A percentile compares a stretch with the other conserved stretches of the same genome.
These are phyloP conservation scores for Fusarium sp. DNA, from an alignment of 2,329 filamentous ascomycete species.

Conservation along the genomic window DNA sequence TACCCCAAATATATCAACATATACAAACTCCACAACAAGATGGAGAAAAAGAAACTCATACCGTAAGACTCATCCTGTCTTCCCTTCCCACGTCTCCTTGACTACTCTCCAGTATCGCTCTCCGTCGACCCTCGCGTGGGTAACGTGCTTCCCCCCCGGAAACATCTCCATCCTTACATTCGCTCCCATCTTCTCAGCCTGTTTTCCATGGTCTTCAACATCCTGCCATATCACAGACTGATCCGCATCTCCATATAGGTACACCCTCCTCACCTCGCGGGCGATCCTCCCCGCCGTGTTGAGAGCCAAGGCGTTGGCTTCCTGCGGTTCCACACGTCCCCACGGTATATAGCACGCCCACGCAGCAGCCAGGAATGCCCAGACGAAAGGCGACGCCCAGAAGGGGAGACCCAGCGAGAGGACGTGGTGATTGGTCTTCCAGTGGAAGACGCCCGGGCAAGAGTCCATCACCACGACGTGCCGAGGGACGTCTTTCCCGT, in stretches of 20 bases:
- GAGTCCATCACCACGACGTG: conserved; percentile 61
- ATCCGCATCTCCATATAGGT: conserved; percentile 63
- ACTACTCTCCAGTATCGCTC: conserved; percentile 63
- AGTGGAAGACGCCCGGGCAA: conserved; percentile 57
- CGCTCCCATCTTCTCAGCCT: conserved; percentile 54
- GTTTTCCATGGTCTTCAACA: conserved; percentile 59
- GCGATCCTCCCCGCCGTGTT: conserved; percentile 48
- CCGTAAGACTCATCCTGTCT: neutral
- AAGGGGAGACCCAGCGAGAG: conserved; percentile 50
- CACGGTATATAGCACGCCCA: conserved; percentile 46
- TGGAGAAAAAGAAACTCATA: neutral
- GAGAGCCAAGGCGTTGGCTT: conserved; percentile 50
- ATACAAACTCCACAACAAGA: neutral
- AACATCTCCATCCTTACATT: conserved; percentile 58
- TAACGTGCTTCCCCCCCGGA: conserved; percentile 60
- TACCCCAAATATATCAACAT: neutral
- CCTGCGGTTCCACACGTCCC: conserved; percentile 45
- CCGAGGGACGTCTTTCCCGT: conserved; percentile 48
- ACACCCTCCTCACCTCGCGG: conserved; percentile 58
- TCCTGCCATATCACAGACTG: conserved; percentile 57
- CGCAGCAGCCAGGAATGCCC: conserved; percentile 47
- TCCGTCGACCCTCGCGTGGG: conserved; percentile 58
- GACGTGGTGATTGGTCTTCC: conserved; percentile 52
- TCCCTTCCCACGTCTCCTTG: conserved; percentile 56
- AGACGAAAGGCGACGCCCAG: conserved; percentile 49